A percentile compares a stretch with the other conserved stretches of the same genome.
phyloP scores from a whole-genome alignment of 805 yeast genomes.

The Barnettozyma pratensis region DNA sequence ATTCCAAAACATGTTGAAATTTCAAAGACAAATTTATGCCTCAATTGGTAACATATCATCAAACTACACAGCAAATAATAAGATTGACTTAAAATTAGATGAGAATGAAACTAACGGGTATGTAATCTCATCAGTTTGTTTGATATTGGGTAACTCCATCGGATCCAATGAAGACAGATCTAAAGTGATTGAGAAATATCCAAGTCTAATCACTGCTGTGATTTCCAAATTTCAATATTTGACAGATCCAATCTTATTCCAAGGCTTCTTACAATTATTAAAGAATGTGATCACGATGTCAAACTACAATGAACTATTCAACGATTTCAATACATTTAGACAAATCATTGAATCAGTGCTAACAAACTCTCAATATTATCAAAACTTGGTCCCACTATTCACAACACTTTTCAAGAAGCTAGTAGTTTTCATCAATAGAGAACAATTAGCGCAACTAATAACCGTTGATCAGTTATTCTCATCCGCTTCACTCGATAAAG shows the following conservation, averaged over 20 bases:
- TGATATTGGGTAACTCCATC: conserved; percentile 24
- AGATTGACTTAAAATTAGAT: conserved; percentile 1
- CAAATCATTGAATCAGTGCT: conserved; percentile 19
- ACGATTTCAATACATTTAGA: conserved; percentile 4
- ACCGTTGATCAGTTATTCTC: neutral
- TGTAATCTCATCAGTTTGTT: conserved; percentile 15
- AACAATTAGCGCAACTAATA: conserved; percentile 3
- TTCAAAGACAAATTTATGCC: conserved; percentile 20
- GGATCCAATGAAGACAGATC: conserved; percentile 13
- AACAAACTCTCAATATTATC: conserved; percentile 20
- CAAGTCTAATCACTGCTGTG: conserved; percentile 10
- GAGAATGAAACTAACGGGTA: conserved; percentile 17
- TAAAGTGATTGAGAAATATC: conserved; percentile 8
- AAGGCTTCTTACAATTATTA: conserved; percentile 21
- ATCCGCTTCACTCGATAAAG: conserved; percentile 1
- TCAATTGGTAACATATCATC: conserved; percentile 25
- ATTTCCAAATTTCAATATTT: conserved; percentile 16
- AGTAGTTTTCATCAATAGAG: conserved; percentile 13
- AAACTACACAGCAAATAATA: conserved; percentile 18
- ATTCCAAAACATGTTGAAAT: conserved; percentile 17
- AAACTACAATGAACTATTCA: conserved; percentile 13
- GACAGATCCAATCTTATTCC: conserved; percentile 24
- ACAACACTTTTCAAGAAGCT: conserved; percentile 18
- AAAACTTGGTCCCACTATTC: conserved; percentile 17
- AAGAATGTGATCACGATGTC: conserved; percentile 15